Conservation (phyloP, 169 alveolate species). For the Besnoitia besnoiti region DNA sequence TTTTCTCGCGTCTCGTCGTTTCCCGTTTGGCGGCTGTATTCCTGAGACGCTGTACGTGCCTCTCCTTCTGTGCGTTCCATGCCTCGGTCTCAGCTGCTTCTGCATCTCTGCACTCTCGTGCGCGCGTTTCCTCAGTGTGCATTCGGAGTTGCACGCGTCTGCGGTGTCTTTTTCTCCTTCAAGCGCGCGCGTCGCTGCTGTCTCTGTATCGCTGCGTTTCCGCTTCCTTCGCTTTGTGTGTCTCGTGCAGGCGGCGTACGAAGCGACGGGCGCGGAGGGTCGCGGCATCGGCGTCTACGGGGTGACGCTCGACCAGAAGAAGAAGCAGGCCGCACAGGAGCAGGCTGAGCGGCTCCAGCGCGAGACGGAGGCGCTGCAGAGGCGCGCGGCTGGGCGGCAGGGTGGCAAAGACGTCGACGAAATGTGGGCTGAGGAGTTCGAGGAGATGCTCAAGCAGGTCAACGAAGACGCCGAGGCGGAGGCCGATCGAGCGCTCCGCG, state of each 20-base stretch:
- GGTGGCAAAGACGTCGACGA: constrained; percentile 54
- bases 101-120: too few relatives aligned
- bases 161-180: too few relatives aligned
- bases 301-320: constrained; percentile 71
- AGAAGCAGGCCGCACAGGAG: not conserved
- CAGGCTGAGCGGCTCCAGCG: constrained; percentile 41
- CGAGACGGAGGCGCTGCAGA: constrained; percentile 13
- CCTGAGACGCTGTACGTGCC: too few relatives aligned
- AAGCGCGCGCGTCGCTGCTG: not conserved
- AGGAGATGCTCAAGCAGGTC: constrained; percentile 41
- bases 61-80: too few relatives aligned
- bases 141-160: too few relatives aligned
- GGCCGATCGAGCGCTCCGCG: constrained; percentile 23
- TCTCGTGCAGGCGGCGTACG: constrained; percentile 66
- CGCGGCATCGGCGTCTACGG: constrained; percentile 81
- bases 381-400: not conserved
- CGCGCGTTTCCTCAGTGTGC: too few relatives aligned
- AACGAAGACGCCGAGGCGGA: constrained; percentile 43
- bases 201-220: not conserved
- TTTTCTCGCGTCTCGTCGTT: too few relatives aligned
- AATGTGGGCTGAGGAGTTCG: constrained; percentile 64
- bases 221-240: not conserved
- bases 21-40: too few relatives aligned
- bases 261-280: constrained; percentile 89
- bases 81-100: too few relatives aligned